phyloP scores from a whole-genome alignment of 352 stramenopile species.

The Phytophthora vignae region DNA sequence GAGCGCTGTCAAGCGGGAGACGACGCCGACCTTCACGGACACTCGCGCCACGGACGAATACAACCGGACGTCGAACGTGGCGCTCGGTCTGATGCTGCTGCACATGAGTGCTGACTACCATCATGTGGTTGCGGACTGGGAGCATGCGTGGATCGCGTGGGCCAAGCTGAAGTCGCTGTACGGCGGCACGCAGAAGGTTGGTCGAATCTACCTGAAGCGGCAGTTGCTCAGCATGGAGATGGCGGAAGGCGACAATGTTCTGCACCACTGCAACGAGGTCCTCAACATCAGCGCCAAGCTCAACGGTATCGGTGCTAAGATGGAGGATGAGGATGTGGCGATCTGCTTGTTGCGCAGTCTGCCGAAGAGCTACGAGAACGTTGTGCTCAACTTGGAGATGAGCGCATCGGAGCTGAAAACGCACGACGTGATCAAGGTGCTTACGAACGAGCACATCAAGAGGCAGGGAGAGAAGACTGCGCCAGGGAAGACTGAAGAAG shows the following conservation, averaged over 20 bases:
- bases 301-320: too few species aligned
- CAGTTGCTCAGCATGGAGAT: too few species aligned
- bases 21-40: conserved; percentile 22
- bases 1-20: conserved; percentile 25
- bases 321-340: too few species aligned
- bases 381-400: too few species aligned
- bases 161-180: conserved; percentile 8
- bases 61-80: conserved; percentile 24
- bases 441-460: conserved; percentile 33
- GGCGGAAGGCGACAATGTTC: too few species aligned
- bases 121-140: conserved; percentile 18
- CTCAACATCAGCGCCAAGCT: too few species aligned
- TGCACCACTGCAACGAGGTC: too few species aligned
- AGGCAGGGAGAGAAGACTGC: conserved; percentile 15
- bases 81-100: conserved; percentile 26
- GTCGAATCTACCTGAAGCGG: conserved; percentile 6
- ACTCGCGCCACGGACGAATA: conserved; percentile 25
- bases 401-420: too few species aligned
- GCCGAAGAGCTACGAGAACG: too few species aligned
- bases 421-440: conserved; percentile 8
- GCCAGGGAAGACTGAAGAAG: conserved; percentile 20
- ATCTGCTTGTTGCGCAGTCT: too few species aligned
- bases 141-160: conserved; percentile 24
- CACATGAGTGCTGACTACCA: conserved; percentile 32
- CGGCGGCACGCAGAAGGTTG: conserved; percentile 16